A percentile compares a stretch with the other conserved stretches of the same genome.
Evolutionary conservation across 441 rosid genomes (phyloP).

Genomic region (Bocquillonia castaneifolia): DNA sequence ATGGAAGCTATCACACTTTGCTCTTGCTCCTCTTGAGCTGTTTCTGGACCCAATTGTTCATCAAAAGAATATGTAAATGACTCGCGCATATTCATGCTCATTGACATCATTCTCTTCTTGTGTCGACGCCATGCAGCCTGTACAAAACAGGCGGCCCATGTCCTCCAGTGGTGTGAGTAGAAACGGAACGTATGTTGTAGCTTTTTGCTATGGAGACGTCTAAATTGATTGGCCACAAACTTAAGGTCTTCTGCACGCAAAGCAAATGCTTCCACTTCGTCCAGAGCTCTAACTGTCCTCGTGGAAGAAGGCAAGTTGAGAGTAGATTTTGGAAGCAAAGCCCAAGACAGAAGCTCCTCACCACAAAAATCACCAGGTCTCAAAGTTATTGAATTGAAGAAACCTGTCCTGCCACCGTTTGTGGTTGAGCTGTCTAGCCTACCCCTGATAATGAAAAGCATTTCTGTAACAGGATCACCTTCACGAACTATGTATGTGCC

Average conservation of each 20-base stretch:
- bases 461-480: conserved; percentile 84
- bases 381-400: conserved; percentile 69
- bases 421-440: conserved; percentile 80
- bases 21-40: conserved; percentile 33
- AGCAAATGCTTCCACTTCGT: conserved; percentile 90
- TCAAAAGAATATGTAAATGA: conserved; percentile 36
- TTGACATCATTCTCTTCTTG: conserved; percentile 52
- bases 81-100: conserved; percentile 52
- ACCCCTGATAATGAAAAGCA: conserved; percentile 85
- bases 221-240: conserved; percentile 83
- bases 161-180: conserved; percentile 86
- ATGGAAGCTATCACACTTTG: conserved; percentile 21
- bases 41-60: conserved; percentile 32
- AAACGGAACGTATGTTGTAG: conserved; percentile 86
- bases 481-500: conserved; percentile 85
- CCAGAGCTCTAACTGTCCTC: conserved; percentile 64
- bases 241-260: conserved; percentile 74
- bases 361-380: conserved; percentile 87
- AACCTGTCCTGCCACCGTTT: conserved; percentile 80
- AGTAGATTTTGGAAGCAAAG: conserved; percentile 63
- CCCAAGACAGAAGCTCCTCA: conserved; percentile 92
- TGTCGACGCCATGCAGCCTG: conserved; percentile 76
- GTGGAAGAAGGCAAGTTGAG: conserved; percentile 80
- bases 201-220: conserved; percentile 87
- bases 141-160: conserved; percentile 87